phyloP scores from a whole-genome alignment of 345 rosid species.

The Arabis alpina region DNA sequence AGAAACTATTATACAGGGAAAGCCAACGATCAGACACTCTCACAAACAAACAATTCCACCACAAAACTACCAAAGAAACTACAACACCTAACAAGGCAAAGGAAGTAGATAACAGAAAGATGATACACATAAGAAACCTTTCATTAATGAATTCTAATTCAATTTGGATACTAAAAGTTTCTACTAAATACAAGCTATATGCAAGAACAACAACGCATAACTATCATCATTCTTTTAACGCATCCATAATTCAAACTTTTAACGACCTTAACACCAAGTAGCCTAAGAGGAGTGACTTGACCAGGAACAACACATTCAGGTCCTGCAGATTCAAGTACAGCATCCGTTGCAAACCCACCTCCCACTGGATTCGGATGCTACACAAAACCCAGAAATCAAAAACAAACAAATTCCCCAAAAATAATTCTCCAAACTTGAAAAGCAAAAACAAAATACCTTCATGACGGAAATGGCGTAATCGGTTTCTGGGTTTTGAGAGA shows the following conservation, averaged over 20 bases:
- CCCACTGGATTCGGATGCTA: conserved; percentile 86
- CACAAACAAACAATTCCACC: not conserved
- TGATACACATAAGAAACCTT: not conserved
- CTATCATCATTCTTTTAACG: not conserved
- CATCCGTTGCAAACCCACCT: conserved; percentile 73
- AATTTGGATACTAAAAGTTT: not conserved
- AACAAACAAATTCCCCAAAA: not conserved
- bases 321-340: conserved; percentile 84
- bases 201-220: not conserved
- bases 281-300: conserved; percentile 67
- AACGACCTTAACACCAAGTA: conserved; percentile 66
- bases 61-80: conserved; percentile 10
- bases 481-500: conserved; percentile 58
- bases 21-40: not conserved
- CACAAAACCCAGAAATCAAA: conserved; percentile 1
- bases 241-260: too few species aligned
- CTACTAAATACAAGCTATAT: not conserved
- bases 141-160: not conserved
- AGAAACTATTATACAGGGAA: not conserved
- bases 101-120: not conserved
- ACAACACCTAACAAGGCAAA: not conserved
- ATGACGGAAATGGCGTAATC: conserved; percentile 66
- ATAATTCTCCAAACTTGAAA: not conserved
- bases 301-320: conserved; percentile 92
- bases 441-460: conserved; percentile 51